phyloP scores from a whole-genome alignment of 495 filamentous ascomycete genomes.

The Aspergillus saccharolyticus region DNA sequence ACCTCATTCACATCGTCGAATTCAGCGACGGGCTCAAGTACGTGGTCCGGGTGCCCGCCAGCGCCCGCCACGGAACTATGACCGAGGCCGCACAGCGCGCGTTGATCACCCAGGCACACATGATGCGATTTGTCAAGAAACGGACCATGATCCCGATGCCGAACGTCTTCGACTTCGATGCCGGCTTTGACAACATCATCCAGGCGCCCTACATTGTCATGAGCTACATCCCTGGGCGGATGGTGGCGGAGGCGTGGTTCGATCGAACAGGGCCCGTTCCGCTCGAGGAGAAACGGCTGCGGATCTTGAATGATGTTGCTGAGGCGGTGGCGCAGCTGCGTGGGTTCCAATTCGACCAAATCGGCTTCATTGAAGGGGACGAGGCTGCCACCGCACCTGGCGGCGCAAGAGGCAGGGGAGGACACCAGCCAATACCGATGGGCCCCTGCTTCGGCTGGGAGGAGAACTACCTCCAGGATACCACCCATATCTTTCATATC shows the following conservation, averaged over 20 bases:
- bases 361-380: slow-evolving; percentile 8
- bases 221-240: not conserved
- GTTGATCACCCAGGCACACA: not conserved
- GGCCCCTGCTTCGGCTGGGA: not conserved
- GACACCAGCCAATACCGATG: not conserved
- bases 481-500: not conserved
- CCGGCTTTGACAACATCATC: not conserved
- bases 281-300: slow-evolving; percentile 10
- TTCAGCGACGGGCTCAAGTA: not conserved
- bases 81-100: not conserved
- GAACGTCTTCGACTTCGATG: slow-evolving; percentile 1
- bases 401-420: too few relatives aligned
- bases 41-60: not conserved
- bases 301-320: slow-evolving; percentile 20
- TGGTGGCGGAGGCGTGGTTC: not conserved
- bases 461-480: not conserved
- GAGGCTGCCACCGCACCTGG: slow-evolving; percentile 2
- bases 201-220: not conserved
- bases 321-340: slow-evolving; percentile 27
- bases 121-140: slow-evolving; percentile 1
- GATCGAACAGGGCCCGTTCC: not conserved
- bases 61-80: not conserved
- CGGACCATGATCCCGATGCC: slow-evolving; percentile 4
- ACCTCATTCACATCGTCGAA: not conserved
- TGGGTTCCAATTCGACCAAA: slow-evolving; percentile 14